Evolutionary conservation across 2,329 filamentous ascomycete species (phyloP), one percentile per base, ranked within the genome.

Genomic region (Colletotrichum acutatum): DNA sequence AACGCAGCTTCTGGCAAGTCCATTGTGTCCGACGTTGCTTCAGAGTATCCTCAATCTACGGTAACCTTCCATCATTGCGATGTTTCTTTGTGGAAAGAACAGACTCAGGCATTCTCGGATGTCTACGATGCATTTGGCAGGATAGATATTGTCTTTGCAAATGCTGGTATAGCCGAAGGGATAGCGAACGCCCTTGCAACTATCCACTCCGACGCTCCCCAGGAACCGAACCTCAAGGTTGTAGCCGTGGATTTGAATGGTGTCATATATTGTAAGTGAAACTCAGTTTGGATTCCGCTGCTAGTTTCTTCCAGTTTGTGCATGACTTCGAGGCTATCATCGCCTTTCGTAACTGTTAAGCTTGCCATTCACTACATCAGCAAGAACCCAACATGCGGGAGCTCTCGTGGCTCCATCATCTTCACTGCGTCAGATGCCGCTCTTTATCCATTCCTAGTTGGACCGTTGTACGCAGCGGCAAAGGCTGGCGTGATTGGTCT

Each of bases 81-180:
- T 64, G 79, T 85, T 7, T 77, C 82, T 0, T 82, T 80, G 4
- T 85, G 84, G 78, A 74, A 77, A 5, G 77, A 75, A n/a, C 81
- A 82, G 66, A 77, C 81, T 0, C 74, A 77, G 2, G 75, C 70
- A 0, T 83, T 80, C 24, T 49, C 28, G 16, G 26, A 26, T 9
- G 62, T 65, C n/a, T 46, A 65, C 5, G 5, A 28, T 49, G 14
- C 16, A 28, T 34, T 34, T n/a, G 62, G 62, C 6, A 30, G 62
- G 52, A 52, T 79, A 14, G 67, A 71, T 9, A 46, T 67, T 3
- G 61, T 76, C 12, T 64, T 77, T 6, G 63, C 67, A 7, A 74
- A 75, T 56, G 62, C 62, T 22, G 62, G 62, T 11, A 56, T 65
- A n/a, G 28, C 62, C 8, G 62, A 65, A 19, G 28, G 32, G 2